Evolutionary conservation across 805 yeast species (phyloP).

Genomic region (Starmerella asiatica): DNA sequence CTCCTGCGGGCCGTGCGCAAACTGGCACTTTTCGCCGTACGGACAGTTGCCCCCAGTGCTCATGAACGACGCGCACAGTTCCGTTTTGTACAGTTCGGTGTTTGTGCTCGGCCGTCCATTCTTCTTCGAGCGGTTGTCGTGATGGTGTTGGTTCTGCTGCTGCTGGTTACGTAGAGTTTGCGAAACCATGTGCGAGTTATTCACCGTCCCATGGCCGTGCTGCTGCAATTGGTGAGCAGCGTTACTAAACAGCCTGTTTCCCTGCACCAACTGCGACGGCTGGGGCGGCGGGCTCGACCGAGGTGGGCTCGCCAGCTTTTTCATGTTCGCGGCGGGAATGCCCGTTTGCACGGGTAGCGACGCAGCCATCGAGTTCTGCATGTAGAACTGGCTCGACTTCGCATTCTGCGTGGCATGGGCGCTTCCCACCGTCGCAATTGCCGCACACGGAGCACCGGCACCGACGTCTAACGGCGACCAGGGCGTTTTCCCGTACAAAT

Average conservation of each 20-base stretch:
- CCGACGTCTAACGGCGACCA: background rate
- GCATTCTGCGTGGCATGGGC: background rate
- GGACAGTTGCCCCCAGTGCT: slow-evolving; percentile 63
- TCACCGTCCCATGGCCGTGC: background rate
- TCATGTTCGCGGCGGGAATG: slow-evolving; percentile 5
- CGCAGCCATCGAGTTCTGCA: background rate
- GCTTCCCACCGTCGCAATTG: background rate
- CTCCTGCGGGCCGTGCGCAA: slow-evolving; percentile 80
- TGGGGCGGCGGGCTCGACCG: slow-evolving; percentile 12
- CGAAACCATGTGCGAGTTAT: background rate
- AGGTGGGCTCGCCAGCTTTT: slow-evolving; percentile 11
- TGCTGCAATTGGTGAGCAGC: slow-evolving; percentile 3
- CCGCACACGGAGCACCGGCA: background rate
- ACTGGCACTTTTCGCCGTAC: slow-evolving; percentile 82
- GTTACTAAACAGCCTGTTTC: background rate
- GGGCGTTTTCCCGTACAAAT: slow-evolving; percentile 1
- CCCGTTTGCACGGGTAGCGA: slow-evolving; percentile 1
- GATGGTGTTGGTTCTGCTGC: slow-evolving; percentile 9
- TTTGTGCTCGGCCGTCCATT: slow-evolving; percentile 29
- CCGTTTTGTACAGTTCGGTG: slow-evolving; percentile 76
- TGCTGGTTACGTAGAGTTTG: slow-evolving; percentile 3
- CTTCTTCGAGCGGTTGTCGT: slow-evolving; percentile 19
- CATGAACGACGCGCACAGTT: slow-evolving; percentile 67
- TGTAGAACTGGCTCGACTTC: background rate
- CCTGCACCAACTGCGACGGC: background rate